Percentiles rank a stretch among this genome's conserved stretches.
Conservation (phyloP, 768 basidiomycete species). For the Boletus subparvulus region DNA sequence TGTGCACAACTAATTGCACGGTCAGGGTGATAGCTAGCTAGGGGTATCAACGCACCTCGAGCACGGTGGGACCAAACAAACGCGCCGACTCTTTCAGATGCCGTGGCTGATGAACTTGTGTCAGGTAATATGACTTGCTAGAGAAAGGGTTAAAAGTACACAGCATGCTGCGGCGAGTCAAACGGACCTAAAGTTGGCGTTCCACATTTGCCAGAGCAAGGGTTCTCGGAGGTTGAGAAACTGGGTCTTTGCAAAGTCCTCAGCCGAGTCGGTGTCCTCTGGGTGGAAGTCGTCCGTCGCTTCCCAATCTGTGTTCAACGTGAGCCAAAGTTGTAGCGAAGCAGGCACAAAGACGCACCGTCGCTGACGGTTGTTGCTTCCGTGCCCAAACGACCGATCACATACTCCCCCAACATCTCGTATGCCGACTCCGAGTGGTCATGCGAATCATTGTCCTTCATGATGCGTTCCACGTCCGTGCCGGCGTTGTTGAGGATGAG, state of each 20-base stretch:
- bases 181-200: constrained; percentile 74
- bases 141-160: constrained; percentile 5
- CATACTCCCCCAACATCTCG: constrained; percentile 86
- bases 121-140: constrained; percentile 92
- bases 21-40: background rate
- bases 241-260: constrained; percentile 85
- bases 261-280: constrained; percentile 77
- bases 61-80: constrained; percentile 76
- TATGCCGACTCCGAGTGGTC: constrained; percentile 91
- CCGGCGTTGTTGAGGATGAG: constrained; percentile 81
- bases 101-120: constrained; percentile 96
- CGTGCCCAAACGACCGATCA: constrained; percentile 78
- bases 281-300: constrained; percentile 89
- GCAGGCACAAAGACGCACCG: constrained; percentile 46
- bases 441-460: constrained; percentile 81
- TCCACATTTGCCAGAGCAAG: constrained; percentile 83
- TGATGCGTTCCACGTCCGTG: constrained; percentile 73
- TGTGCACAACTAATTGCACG: constrained; percentile 61
- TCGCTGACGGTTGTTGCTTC: constrained; percentile 76
- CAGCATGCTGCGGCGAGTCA: background rate
- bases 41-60: constrained; percentile 58
- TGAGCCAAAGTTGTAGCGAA: constrained; percentile 9
- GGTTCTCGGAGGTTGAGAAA: constrained; percentile 91
- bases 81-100: constrained; percentile 82
- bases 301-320: constrained; percentile 68